These are phyloP conservation scores for Pythium grandisporangium DNA, from an alignment of 352 stramenopile genomes.

Conservation along the genomic window DNA sequence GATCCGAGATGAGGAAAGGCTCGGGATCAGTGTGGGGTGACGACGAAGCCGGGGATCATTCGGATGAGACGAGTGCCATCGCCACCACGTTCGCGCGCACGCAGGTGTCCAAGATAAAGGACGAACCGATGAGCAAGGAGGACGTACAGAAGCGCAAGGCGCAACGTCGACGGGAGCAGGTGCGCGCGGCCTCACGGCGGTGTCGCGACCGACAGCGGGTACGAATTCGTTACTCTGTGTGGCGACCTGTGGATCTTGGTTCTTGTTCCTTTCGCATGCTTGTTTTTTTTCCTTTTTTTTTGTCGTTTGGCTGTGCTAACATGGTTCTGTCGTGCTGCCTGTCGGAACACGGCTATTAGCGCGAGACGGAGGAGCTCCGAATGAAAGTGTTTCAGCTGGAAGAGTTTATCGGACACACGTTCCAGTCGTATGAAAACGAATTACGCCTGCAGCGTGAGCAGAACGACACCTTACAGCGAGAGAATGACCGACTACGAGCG, in stretches of 20 bases:
- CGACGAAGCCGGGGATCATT: slow-evolving; percentile 19
- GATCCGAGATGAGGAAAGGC: no score
- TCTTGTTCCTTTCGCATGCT: no score
- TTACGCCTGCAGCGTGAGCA: slow-evolving; percentile 28
- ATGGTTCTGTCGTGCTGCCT: no score
- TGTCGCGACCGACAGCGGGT: slow-evolving; percentile 50
- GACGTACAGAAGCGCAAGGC: slow-evolving; percentile 51
- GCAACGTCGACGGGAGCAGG: slow-evolving; percentile 48
- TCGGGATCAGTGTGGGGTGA: slow-evolving; percentile 3
- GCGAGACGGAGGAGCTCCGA: slow-evolving; percentile 57
- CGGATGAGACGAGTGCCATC: no score
- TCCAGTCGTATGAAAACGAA: slow-evolving; percentile 48
- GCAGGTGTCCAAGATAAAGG: slow-evolving; percentile 3
- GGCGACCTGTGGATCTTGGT: no score
- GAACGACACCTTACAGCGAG: slow-evolving; percentile 25
- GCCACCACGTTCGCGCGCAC: no score
- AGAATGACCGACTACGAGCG: slow-evolving; percentile 28
- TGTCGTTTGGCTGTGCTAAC: no score
- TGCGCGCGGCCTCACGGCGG: slow-evolving; percentile 41
- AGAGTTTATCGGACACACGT: slow-evolving; percentile 50
- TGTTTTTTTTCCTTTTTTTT: no score
- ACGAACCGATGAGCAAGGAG: slow-evolving; percentile 28
- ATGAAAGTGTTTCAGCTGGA: slow-evolving; percentile 64
- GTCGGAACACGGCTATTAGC: no score
- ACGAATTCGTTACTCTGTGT: no score